phyloP scores from a whole-genome alignment of 1,284 basidiomycete species.

The Stereum hirsutum region DNA sequence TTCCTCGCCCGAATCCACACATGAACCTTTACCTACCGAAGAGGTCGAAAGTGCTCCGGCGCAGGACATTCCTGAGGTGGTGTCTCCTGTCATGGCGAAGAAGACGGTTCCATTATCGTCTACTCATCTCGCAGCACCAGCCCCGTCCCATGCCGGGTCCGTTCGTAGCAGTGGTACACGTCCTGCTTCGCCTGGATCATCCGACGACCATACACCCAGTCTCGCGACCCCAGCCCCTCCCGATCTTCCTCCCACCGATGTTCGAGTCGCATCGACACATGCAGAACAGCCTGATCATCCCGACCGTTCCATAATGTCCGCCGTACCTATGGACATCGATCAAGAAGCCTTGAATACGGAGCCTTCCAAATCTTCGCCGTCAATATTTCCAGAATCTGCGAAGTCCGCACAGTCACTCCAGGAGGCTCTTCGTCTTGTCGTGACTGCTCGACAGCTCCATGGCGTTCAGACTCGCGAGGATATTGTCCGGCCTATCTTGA shows the following conservation, averaged over 20 bases:
- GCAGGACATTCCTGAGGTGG: too few relatives aligned
- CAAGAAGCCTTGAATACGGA: not conserved
- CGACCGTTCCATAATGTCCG: slow-evolving; percentile 4
- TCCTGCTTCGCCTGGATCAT: slow-evolving; percentile 1
- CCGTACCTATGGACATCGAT: too few relatives aligned
- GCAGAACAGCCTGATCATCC: not conserved
- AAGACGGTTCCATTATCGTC: too few relatives aligned
- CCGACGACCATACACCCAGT: not conserved
- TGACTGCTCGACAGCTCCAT: slow-evolving; percentile 47
- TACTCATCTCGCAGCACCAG: too few relatives aligned
- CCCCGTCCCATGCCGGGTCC: too few relatives aligned
- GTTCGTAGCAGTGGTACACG: too few relatives aligned
- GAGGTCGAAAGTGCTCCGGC: too few relatives aligned
- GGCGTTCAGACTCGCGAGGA: slow-evolving; percentile 54
- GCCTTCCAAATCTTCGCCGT: not conserved
- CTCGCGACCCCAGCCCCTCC: not conserved
- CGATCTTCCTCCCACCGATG: not conserved
- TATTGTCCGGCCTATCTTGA: slow-evolving; percentile 50
- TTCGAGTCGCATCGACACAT: not conserved
- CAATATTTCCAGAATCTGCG: not conserved
- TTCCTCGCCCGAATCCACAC: too few relatives aligned
- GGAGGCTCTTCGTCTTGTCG: slow-evolving; percentile 52
- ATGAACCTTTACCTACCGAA: too few relatives aligned
- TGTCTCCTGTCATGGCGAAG: too few relatives aligned
- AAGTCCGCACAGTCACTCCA: slow-evolving; percentile 21